Evolutionary conservation across 805 yeast genomes (phyloP).

Genomic region (Starmera pachycereana): DNA sequence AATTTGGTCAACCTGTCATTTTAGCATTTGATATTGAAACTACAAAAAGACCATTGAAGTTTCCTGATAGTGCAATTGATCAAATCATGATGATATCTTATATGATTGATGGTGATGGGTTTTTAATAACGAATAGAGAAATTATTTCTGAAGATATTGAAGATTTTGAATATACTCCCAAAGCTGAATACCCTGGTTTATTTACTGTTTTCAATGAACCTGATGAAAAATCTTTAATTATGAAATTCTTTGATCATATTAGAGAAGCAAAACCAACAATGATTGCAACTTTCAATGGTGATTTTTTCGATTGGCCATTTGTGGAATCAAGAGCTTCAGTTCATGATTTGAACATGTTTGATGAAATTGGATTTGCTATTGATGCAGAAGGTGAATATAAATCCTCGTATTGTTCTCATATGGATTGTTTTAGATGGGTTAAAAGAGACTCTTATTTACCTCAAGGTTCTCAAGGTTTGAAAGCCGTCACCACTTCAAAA

Average conservation of each 20-base stretch:
- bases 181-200: slow-evolving; percentile 86
- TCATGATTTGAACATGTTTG: slow-evolving; percentile 81
- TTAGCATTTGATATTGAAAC: slow-evolving; percentile 97
- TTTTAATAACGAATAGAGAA: slow-evolving; percentile 84
- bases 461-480: slow-evolving; percentile 96
- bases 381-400: slow-evolving; percentile 90
- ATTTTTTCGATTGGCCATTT: slow-evolving; percentile 98
- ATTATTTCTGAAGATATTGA: slow-evolving; percentile 91
- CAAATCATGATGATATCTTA: slow-evolving; percentile 98
- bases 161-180: slow-evolving; percentile 96
- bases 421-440: slow-evolving; percentile 98
- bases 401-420: slow-evolving; percentile 84
- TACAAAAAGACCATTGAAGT: slow-evolving; percentile 89
- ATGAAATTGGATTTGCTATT: slow-evolving; percentile 87
- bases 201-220: slow-evolving; percentile 87
- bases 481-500: slow-evolving; percentile 94
- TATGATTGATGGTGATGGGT: slow-evolving; percentile 98
- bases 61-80: slow-evolving; percentile 86
- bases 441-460: slow-evolving; percentile 95
- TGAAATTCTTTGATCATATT: slow-evolving; percentile 81
- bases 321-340: slow-evolving; percentile 79
- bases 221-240: slow-evolving; percentile 66
- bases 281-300: slow-evolving; percentile 98
- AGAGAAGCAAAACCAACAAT: slow-evolving; percentile 87
- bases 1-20: slow-evolving; percentile 96